These are phyloP conservation scores for Ceratocystis huliohia DNA, from an alignment of 2,329 filamentous ascomycete genomes.

Conservation along the genomic window DNA sequence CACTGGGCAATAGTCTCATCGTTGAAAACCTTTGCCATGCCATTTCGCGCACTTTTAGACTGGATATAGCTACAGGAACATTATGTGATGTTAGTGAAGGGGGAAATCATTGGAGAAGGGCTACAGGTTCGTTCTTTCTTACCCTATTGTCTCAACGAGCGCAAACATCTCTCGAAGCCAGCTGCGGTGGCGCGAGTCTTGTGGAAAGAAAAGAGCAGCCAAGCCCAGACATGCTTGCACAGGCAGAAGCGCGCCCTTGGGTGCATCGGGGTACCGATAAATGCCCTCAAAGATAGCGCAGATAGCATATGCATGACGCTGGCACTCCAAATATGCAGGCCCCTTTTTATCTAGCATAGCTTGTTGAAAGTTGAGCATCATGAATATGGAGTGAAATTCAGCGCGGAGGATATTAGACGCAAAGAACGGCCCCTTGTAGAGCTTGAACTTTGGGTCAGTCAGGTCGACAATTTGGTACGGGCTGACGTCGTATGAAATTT, in stretches of 20 bases:
- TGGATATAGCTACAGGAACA: slow-evolving; percentile 59
- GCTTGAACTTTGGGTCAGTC: slow-evolving; percentile 57
- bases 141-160: slow-evolving; percentile 66
- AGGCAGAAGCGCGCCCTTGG: slow-evolving; percentile 56
- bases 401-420: slow-evolving; percentile 60
- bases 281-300: slow-evolving; percentile 73
- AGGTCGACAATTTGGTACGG: slow-evolving; percentile 42
- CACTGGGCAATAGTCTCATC: slow-evolving; percentile 60
- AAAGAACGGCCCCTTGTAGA: slow-evolving; percentile 61
- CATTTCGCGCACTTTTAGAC: slow-evolving; percentile 56
- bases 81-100: slow-evolving; percentile 12
- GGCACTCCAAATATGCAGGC: slow-evolving; percentile 41
- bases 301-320: slow-evolving; percentile 51
- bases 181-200: slow-evolving; percentile 56
- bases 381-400: slow-evolving; percentile 64
- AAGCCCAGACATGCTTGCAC: slow-evolving; percentile 67
- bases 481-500: slow-evolving; percentile 29
- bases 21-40: slow-evolving; percentile 64
- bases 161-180: slow-evolving; percentile 76
- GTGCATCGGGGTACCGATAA: slow-evolving; percentile 55
- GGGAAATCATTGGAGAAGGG: not conserved
- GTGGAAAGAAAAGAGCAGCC: slow-evolving; percentile 65
- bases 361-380: slow-evolving; percentile 71
- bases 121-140: slow-evolving; percentile 23
- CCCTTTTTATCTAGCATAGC: slow-evolving; percentile 42